These are phyloP conservation scores for Tricholoma bakamatsutake DNA, from an alignment of 768 basidiomycete genomes.

Conservation along the genomic window DNA sequence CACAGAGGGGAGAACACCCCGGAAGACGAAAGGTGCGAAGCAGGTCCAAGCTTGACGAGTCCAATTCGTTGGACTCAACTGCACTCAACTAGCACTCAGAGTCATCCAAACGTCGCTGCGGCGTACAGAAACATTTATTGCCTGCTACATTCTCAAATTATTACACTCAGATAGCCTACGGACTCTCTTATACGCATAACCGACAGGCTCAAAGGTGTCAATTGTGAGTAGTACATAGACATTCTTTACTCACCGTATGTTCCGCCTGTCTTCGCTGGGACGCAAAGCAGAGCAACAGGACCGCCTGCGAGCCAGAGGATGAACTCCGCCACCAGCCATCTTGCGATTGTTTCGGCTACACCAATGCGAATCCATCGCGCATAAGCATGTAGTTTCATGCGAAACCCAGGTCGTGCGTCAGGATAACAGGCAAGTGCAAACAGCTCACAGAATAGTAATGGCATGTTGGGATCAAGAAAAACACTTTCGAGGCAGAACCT, in stretches of 20 bases:
- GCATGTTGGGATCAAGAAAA: not conserved
- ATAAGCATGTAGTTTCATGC: no score
- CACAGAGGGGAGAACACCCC: slow-evolving; percentile 18
- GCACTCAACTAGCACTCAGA: no score
- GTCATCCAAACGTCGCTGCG: not conserved
- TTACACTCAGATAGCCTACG: not conserved
- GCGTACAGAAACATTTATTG: not conserved
- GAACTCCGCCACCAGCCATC: not conserved
- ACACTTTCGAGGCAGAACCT: not conserved
- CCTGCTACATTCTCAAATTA: not conserved
- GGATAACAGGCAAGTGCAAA: no score
- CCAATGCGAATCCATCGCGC: not conserved
- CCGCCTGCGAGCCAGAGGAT: not conserved
- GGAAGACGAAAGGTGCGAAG: slow-evolving; percentile 13
- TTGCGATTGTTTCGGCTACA: no score
- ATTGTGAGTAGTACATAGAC: not conserved
- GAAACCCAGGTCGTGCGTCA: not conserved
- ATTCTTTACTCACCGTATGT: not conserved
- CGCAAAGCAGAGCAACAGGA: not conserved
- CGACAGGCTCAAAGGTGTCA: not conserved
- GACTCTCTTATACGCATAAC: not conserved
- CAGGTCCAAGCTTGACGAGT: slow-evolving; percentile 1
- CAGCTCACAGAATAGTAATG: no score
- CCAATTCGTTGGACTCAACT: not conserved
- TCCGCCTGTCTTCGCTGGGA: not conserved